Base-by-base conservation (phyloP, 805 yeast genomes). In the Saccharomycopsis vini region DNA sequence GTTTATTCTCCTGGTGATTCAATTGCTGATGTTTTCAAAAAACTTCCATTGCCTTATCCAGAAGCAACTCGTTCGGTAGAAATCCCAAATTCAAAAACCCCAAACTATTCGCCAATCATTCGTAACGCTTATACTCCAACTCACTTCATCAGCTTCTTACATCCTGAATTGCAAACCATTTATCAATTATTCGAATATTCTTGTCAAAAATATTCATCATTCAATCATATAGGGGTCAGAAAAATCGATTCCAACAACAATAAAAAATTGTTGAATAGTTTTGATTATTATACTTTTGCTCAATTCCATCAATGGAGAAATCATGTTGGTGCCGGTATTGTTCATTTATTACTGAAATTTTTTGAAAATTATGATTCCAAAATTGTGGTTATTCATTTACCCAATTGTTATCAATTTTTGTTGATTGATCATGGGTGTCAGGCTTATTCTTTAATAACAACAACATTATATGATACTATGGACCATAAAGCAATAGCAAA, bases 351-450 rank as follows among this genome's bases (percentile, higher is more conserved):
- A 22, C 46, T 53, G 22, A 55, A 58, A 3, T 33, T 48, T 5
- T 12, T 22, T 23, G 24, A 16, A 28, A n/a, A n/a, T n/a, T n/a
- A n/a, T n/a, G 29, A 26, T 9, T 26, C 29, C 29, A 54, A 16
- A 37, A 54, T 22, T 45, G 46, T 16, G 10, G 80, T 81, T 53
- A 62, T 82, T 56, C 64, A 63, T 40, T 60, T 78, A 45, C 77
- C 85, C 4, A 75, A 79, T 52, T 65, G 77, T 18, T 87, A 88
- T 20, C 68, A 78, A 10, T 83, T 90, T 89, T 67, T 71, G 28
- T 57, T 81, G 18, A 60, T 81, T 28, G 92, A 83, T 61, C 59
- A 81, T 53, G 88, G 87, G 0, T 74, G 82, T 53, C 69, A 68
- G 34, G 68, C 75, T 6, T 79, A 75, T 62, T 70, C 71, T 58